Evolutionary conservation across 2,329 filamentous ascomycete genomes (phyloP).

Genomic region (Dactylella cylindrospora): DNA sequence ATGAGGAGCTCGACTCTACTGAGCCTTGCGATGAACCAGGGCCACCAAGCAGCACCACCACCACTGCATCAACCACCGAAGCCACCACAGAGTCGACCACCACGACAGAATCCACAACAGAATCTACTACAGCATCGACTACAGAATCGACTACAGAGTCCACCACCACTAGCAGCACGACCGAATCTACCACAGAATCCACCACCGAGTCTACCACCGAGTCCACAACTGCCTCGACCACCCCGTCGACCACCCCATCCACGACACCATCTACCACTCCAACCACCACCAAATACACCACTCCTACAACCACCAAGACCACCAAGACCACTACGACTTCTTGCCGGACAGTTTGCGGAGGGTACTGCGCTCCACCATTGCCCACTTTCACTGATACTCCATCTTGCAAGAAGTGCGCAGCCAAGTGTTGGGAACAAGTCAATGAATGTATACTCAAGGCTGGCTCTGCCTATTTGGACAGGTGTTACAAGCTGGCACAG

Average conservation of each 20-base stretch:
- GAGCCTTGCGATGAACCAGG: constrained; percentile 27
- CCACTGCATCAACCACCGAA: background rate
- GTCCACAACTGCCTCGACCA: constrained; percentile 8
- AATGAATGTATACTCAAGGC: constrained; percentile 18
- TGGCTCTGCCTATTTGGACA: background rate
- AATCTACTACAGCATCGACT: background rate
- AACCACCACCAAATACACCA: background rate
- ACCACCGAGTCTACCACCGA: constrained; percentile 8
- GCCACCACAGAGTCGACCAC: constrained; percentile 3
- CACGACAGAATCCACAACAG: background rate
- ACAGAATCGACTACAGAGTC: background rate
- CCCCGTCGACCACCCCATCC: background rate
- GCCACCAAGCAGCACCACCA: no score
- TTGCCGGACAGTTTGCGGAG: constrained; percentile 36
- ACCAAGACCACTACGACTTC: constrained; percentile 7
- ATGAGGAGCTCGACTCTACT: constrained; percentile 24
- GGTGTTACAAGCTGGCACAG: constrained; percentile 4
- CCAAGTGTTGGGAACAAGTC: constrained; percentile 27
- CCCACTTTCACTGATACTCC: constrained; percentile 38
- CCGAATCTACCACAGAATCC: constrained; percentile 8
- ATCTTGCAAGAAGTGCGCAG: constrained; percentile 17
- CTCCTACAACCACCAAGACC: no score
- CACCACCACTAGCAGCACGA: background rate
- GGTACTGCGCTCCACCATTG: constrained; percentile 37
- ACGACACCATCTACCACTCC: background rate